Evolutionary conservation across 1,284 basidiomycete genomes (phyloP), one percentile per base, ranked within the genome.

Genomic region (Rhodotorula sp.): DNA sequence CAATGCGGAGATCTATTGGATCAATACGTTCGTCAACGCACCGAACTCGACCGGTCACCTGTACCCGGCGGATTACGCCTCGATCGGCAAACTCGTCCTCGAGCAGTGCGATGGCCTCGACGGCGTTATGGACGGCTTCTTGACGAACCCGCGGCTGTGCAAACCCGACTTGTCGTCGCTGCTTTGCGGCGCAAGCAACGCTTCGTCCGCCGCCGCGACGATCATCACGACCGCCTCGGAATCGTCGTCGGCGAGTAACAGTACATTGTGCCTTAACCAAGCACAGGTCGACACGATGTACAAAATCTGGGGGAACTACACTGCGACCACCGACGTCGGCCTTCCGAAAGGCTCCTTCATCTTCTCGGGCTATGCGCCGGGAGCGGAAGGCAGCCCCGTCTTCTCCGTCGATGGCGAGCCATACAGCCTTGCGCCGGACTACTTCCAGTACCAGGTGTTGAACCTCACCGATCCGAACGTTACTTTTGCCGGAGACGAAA

Each of bases 21-120:
- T 76, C 44, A 77, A 77, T 44, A 67, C 66, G 12, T 33, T 74
- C 49, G 71, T 75, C 44, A 77, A 77, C 62, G n/a, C 60, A 3
- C 10, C 58, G 33, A 67, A 62, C 64, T 66, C 71, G 1, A 56
- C 68, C 8, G 67, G 69, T 29, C 68, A 68, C 60, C 70, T 77
- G 51, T 33, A 53, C n/a, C 15, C 63, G 1, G 33, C 67, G 29
- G 62, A 72, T 56, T 77, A 73, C 60, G 66, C 61, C 6, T 22
- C 55, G 0, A 75, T 80, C 49, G 68, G 75, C 30, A 55, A 63
- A 17, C 65, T 66, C 4, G 76, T 79, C 30, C 58, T 77, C 6
- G 42, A 53, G 0, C 77, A 79, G 54, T 80, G 79, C 62, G 79
- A 80, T 62, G 60, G 48, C 17, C 70, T 77, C 1, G 79, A 80